Evolutionary conservation across 495 filamentous ascomycete genomes (phyloP).

Genomic region (Ramalina peruviana): DNA sequence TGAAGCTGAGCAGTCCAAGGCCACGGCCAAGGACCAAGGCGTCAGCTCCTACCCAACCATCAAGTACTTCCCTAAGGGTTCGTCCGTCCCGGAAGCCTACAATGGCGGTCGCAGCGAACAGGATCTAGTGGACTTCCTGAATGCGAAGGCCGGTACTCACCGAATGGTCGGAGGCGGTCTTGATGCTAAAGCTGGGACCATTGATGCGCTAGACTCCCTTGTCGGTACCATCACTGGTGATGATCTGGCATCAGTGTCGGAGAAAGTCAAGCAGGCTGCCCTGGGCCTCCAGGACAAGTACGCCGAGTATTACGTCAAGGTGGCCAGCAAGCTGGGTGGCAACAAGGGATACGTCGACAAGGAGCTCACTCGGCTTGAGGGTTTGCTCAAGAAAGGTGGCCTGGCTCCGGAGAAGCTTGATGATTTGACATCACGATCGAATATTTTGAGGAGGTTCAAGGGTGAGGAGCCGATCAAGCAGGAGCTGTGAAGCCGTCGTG

Average conservation of each 20-base stretch:
- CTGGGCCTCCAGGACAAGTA: slow-evolving; percentile 62
- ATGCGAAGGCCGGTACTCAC: slow-evolving; percentile 80
- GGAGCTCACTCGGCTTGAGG: slow-evolving; percentile 68
- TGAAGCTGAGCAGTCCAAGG: slow-evolving; percentile 71
- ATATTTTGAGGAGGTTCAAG: slow-evolving; percentile 73
- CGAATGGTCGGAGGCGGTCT: slow-evolving; percentile 72
- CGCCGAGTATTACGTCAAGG: slow-evolving; percentile 87
- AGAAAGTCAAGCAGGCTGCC: slow-evolving; percentile 57
- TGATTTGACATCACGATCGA: slow-evolving; percentile 73
- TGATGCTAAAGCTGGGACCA: slow-evolving; percentile 65
- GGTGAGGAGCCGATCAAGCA: slow-evolving; percentile 30
- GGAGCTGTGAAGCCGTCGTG: slow-evolving; percentile 32
- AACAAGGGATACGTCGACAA: slow-evolving; percentile 69
- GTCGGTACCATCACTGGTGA: slow-evolving; percentile 49
- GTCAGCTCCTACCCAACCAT: slow-evolving; percentile 87
- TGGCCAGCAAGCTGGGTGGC: slow-evolving; percentile 66
- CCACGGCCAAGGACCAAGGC: slow-evolving; percentile 59
- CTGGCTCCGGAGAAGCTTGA: slow-evolving; percentile 78
- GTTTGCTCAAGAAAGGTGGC: slow-evolving; percentile 72
- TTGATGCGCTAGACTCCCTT: slow-evolving; percentile 60
- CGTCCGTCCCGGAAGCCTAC: slow-evolving; percentile 58
- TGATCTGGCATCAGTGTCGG: slow-evolving; percentile 42
- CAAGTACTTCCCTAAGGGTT: slow-evolving; percentile 92
- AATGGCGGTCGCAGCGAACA: slow-evolving; percentile 63
- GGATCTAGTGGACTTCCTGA: slow-evolving; percentile 69